Evolutionary conservation across 2,329 filamentous ascomycete genomes (phyloP), one percentile per base, ranked within the genome.

Genomic region (Talaromyces sp.): DNA sequence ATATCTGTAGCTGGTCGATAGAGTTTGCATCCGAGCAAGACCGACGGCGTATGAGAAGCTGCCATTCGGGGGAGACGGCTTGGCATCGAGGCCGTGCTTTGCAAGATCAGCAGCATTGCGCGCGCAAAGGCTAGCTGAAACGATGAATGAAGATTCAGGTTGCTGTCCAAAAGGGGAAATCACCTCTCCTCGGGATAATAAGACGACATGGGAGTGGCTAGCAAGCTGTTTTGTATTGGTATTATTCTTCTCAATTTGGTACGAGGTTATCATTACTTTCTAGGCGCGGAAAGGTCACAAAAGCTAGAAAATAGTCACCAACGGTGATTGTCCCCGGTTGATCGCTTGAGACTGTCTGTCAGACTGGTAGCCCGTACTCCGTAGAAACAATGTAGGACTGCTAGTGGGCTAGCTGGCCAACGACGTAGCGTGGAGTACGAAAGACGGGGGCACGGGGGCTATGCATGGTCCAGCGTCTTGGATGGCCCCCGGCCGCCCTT

Each of bases 111-210:
- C 44, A 47, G 18, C n/a, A 47, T 18, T 27, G 42, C 23, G 27
- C 31, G 31, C 30, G 52, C 8, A 56, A 56, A 52, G 61, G 61
- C 61, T 62, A 57, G 61, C 61, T 59, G 57, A 62, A 56, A n/a
- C 23, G 12, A 16, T 34, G 44, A 12, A 27, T 9, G 44, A 47
- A 47, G 18, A 47, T 10, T 10, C 8, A 12, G 23, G 33, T 52
- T 5, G n/a, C 47, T 44, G 40, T 50, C 60, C 52, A 7, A 50
- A 56, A 23, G 57, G 51, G 40, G 40, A n/a, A 23, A 23, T 34
- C 50, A 44, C 34, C 33, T 34, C 1, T 28, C 33, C 9, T 30
- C 14, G 36, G 36, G 36, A 40, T 7, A 9, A 5, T 36, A 36
- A 16, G 5, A 36, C 34, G 34, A 12, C 33, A 14, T 3, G 33